These are phyloP conservation scores for Penicillium polonicum DNA, from an alignment of 2,329 filamentous ascomycete species.

Conservation along the genomic window DNA sequence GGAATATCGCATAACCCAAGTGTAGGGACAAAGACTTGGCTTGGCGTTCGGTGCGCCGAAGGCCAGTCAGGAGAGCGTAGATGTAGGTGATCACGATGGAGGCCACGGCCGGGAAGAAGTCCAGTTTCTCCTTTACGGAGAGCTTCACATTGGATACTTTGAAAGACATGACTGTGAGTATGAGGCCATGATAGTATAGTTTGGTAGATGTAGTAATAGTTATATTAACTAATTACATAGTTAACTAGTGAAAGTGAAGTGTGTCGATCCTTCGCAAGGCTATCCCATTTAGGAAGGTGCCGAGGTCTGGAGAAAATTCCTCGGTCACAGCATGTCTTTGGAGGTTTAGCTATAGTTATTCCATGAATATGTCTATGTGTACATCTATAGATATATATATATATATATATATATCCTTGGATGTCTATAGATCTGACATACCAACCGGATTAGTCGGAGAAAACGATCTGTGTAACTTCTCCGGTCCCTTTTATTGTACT, in stretches of 20 bases:
- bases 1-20: slow-evolving; percentile 37
- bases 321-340: not conserved
- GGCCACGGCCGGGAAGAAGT: slow-evolving; percentile 34
- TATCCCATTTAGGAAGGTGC: slow-evolving; percentile 13
- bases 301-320: not conserved
- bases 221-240: too few species aligned
- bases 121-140: slow-evolving; percentile 32
- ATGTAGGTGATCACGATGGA: slow-evolving; percentile 28
- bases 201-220: too few species aligned
- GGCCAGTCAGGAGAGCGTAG: slow-evolving; percentile 31
- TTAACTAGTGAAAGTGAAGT: not conserved
- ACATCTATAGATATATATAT: not conserved
- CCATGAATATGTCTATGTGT: too few species aligned
- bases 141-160: slow-evolving; percentile 22
- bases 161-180: slow-evolving; percentile 16
- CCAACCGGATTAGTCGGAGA: not conserved
- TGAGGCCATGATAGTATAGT: not conserved
- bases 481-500: not conserved
- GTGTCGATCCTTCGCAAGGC: slow-evolving; percentile 15
- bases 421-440: not conserved
- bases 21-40: slow-evolving; percentile 35
- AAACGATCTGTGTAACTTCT: not conserved
- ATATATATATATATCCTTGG: not conserved
- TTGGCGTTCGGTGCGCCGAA: slow-evolving; percentile 30
- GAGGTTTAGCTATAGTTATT: not conserved